phyloP scores from a whole-genome alignment of 1,284 basidiomycete species.

The Pulchroboletus neoregius region DNA sequence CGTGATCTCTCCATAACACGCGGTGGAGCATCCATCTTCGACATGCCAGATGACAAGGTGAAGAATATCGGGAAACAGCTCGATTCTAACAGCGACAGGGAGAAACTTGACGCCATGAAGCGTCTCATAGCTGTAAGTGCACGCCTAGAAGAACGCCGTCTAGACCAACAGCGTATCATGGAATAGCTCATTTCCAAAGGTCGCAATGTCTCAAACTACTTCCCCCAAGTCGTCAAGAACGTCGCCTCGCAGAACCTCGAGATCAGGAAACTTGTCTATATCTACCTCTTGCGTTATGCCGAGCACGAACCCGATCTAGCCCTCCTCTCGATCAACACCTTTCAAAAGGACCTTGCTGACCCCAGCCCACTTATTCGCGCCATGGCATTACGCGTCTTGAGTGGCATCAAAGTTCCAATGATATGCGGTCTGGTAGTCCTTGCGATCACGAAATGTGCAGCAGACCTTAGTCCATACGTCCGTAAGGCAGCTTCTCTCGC shows the following conservation, averaged over 20 bases:
- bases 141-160: slow-evolving; percentile 1
- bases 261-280: slow-evolving; percentile 96
- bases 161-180: slow-evolving; percentile 11
- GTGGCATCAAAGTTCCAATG: slow-evolving; percentile 86
- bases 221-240: slow-evolving; percentile 92
- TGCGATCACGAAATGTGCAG: slow-evolving; percentile 87
- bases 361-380: slow-evolving; percentile 88
- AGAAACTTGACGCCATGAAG: slow-evolving; percentile 93
- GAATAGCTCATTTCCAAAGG: slow-evolving; percentile 86
- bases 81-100: slow-evolving; percentile 80
- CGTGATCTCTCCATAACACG: slow-evolving; percentile 61
- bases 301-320: slow-evolving; percentile 92
- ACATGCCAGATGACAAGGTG: slow-evolving; percentile 66
- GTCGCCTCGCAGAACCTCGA: slow-evolving; percentile 89
- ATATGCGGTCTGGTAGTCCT: slow-evolving; percentile 84
- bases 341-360: slow-evolving; percentile 95
- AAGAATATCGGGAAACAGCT: slow-evolving; percentile 81
- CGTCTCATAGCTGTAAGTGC: slow-evolving; percentile 79
- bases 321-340: slow-evolving; percentile 96
- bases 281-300: slow-evolving; percentile 93
- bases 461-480: slow-evolving; percentile 90
- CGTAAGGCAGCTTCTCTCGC: slow-evolving; percentile 89
- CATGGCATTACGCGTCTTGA: slow-evolving; percentile 92
- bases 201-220: slow-evolving; percentile 87
- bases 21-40: slow-evolving; percentile 56